Base-by-base conservation (phyloP, 2,329 filamentous ascomycete genomes). In the Alternaria alternata region DNA sequence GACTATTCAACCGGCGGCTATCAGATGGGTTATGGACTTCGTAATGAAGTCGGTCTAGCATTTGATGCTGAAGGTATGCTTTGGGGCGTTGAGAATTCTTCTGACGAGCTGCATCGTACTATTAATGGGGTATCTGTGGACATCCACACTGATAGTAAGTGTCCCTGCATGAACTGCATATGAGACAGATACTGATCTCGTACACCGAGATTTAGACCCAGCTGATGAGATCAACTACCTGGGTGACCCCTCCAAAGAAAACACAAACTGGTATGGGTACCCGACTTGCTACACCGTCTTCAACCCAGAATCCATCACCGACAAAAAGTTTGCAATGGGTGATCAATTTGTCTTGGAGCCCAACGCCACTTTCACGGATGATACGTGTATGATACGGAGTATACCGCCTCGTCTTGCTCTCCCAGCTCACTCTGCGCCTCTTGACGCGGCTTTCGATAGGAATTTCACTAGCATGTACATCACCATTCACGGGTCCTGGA, bases 201-300 rank as follows among this genome's bases (percentile, higher is more conserved):
- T 30, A 11, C 9, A 9, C 28, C 8, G 11, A 1, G 24, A 12
- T 30, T 5, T 11, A 30, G 28, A 92, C 70, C 90, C 90, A 0
- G 89, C 83, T n/a, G 90, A 92, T 70, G 88, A 92, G 76, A 79
- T 92, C 71, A 92, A 92, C 76, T 91, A 86, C 73, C 85, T 89
- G 54, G 89, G 90, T 3, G 81, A 83, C 32, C 82, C 82, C 0
- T 47, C 65, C 0, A 64, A 57, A 39, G 66, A 77, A 28, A 78
- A 84, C 70, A 82, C 74, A 22, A 64, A 76, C 4, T 91, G 91
- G 77, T 89, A 88, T 70, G 90, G 90, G 8, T 92, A 91, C 71
- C 90, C 90, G 2, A 79, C 83, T 43, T 92, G 90, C 78, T 89
- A 88, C 68, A 82, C 89, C 0, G 79, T 88, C 16, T 91, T 88